phyloP scores from a whole-genome alignment of 2,329 filamentous ascomycete species.

The Fusarium keratoplasticum region DNA sequence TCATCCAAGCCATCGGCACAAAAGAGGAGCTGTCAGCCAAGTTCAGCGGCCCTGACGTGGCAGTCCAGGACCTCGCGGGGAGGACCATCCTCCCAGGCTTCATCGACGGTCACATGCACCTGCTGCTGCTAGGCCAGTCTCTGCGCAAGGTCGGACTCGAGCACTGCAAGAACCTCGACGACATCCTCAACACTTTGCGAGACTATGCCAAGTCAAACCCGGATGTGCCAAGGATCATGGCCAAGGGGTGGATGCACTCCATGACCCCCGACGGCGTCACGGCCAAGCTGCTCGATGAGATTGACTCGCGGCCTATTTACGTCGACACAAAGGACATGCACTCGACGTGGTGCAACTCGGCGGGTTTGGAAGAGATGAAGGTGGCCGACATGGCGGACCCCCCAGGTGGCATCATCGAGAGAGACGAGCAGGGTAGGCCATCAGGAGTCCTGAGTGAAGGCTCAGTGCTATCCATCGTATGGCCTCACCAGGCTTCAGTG shows the following conservation, averaged over 20 bases:
- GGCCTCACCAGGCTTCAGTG: conserved; percentile 64
- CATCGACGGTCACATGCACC: conserved; percentile 68
- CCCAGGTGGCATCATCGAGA: conserved; percentile 63
- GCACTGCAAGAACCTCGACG: conserved; percentile 59
- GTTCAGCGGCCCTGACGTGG: conserved; percentile 1
- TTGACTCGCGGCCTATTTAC: conserved; percentile 66
- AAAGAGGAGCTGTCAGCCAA: conserved; percentile 43
- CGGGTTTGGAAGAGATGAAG: conserved; percentile 61
- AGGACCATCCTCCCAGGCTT: conserved; percentile 64
- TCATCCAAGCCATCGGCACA: conserved; percentile 50
- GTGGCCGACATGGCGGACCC: conserved; percentile 60
- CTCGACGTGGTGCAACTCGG: conserved; percentile 66
- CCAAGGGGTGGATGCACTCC: conserved; percentile 67
- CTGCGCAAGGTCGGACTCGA: conserved; percentile 63
- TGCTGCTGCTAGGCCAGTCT: conserved; percentile 65
- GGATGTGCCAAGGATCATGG: conserved; percentile 61
- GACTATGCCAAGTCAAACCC: conserved; percentile 60
- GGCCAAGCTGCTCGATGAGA: conserved; percentile 59
- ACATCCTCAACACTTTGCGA: conserved; percentile 61
- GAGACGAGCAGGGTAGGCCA: conserved; percentile 59
- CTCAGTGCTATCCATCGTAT: conserved; percentile 63
- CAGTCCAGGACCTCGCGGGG: conserved; percentile 45
- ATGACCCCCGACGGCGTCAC: conserved; percentile 60
- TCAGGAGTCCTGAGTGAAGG: conserved; percentile 65
- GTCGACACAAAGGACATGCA: conserved; percentile 69